Evolutionary conservation across 1,284 basidiomycete species (phyloP), one percentile per base, ranked within the genome.

Genomic region (Apiotrichum laibachii): DNA sequence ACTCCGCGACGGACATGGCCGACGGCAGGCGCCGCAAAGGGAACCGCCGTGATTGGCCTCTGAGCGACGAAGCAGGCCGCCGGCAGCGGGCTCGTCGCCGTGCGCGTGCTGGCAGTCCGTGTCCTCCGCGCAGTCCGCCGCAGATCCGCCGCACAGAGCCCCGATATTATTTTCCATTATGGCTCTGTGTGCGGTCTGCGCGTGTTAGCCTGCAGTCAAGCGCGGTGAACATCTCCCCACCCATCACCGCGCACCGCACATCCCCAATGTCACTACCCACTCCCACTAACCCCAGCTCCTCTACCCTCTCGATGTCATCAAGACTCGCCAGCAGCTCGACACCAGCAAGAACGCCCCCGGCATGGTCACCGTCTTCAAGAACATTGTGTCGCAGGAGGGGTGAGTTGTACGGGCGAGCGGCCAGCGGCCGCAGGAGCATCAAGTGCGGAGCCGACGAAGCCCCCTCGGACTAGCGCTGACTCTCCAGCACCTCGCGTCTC

Each of bases 251-350:
- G 26, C 26, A 31, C 4, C 26, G 7, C 26, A 31, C 26, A 31
- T 31, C 26, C 26, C 26, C 26, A 4, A 7, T 7, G 26, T 7
- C 26, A 3, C 26, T 31, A 7, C 7, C 26, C 7, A 7, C 26
- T 31, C 26, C 26, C 12, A 21, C 35, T 50, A 50, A 48, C 50
- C 31, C 34, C 58, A 73, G 58, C 61, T 67, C 45, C 65, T 72
- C 11, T 77, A 72, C 59, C 61, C 72, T 39, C 55, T 75, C 57
- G 68, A 72, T 61, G 69, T 76, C 57, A 89, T 98, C 77, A 99
- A 99, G 82, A 99, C 95, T 13, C 89, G 95, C 37, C 94, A 98
- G 87, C 96, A 99, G 77, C 83, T 99, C 31, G 89, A 92, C 76
- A 89, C 87, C 8, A 89, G 88, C 18, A 91, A 90, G 77, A 81